phyloP scores from a whole-genome alignment of 108 stramenopile genomes.

The Schizochytrium sp. region DNA sequence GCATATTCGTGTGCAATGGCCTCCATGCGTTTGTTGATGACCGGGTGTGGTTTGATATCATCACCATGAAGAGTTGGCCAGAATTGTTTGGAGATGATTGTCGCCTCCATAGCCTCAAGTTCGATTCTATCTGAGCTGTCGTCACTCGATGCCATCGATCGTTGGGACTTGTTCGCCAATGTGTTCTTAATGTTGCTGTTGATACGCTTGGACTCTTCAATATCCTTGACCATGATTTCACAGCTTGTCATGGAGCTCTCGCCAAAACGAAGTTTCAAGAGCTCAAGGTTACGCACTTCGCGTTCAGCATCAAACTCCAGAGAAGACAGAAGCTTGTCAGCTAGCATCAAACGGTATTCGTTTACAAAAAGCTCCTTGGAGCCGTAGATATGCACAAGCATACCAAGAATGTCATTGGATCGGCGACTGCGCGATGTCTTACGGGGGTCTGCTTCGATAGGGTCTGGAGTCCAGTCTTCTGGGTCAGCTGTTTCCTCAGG shows the following conservation, averaged over 20 bases:
- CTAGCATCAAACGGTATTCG: constrained; percentile 94
- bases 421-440: constrained; percentile 61
- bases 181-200: constrained; percentile 81
- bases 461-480: constrained; percentile 59
- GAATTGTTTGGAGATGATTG: constrained; percentile 92
- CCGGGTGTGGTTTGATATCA: constrained; percentile 85
- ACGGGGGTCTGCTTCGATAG: constrained; percentile 22
- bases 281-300: constrained; percentile 93
- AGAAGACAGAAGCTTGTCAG: constrained; percentile 90
- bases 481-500: not conserved
- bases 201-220: constrained; percentile 93
- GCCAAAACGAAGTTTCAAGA: constrained; percentile 95
- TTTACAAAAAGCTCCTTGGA: constrained; percentile 96
- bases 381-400: constrained; percentile 97
- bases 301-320: constrained; percentile 88
- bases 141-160: no score
- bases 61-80: constrained; percentile 92
- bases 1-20: constrained; percentile 65
- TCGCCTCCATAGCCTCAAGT: constrained; percentile 79
- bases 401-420: constrained; percentile 85
- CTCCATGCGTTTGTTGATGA: constrained; percentile 79
- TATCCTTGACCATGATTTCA: constrained; percentile 97
- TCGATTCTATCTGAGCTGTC: constrained; percentile 45
- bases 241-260: constrained; percentile 89
- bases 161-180: not conserved